Evolutionary conservation across 2,329 filamentous ascomycete genomes (phyloP), one percentile per base, ranked within the genome.

Genomic region (Emergomyces orientalis): DNA sequence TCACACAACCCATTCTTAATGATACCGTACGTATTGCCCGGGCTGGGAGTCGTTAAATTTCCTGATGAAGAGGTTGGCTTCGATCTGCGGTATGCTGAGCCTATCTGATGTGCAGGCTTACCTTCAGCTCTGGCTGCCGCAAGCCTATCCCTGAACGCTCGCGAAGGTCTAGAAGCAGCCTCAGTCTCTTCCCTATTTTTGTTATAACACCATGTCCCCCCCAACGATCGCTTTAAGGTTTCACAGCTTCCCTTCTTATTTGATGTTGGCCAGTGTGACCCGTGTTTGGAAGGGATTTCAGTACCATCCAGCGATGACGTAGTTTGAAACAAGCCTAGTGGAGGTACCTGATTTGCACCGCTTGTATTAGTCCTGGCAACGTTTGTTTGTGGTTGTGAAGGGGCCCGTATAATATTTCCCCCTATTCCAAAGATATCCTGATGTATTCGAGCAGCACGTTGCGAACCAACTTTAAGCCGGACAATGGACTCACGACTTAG

Each of bases 371-470:
- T 37, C 1, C 22, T 13, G 19, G 54, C 3, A 43, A 37, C 11
- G 9, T 9, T 22, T 27, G 13, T 30, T n/a, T 4, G 47, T 14
- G 45, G 47, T 32, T 47, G 49, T 13, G 49, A 39, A n/a, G 17
- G 5, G 3, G 8, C 17, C 2, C 19, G n/a, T n/a, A 52, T n/a
- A 32, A 32, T 39, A 19, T 39, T 17, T 27, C n/a, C 49, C 19
- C 17, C 14, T 41, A 6, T 11, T 41, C 32, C 17, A 54, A 47
- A 45, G 7, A 39, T 19, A 22, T 17, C 59, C 47, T 41, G 54
- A 3, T 63, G 63, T 62, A 71, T 66, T 43, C 67, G 66, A 52
- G 70, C 69, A 27, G 68, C 70, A 39, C 67, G 65, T 49, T 67
- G 64, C 3, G 63, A 55, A 8, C 67, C 69, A 30, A 71, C 64